Conservation (phyloP, 345 rosid genomes). For the Pseudoturritis turrita region DNA sequence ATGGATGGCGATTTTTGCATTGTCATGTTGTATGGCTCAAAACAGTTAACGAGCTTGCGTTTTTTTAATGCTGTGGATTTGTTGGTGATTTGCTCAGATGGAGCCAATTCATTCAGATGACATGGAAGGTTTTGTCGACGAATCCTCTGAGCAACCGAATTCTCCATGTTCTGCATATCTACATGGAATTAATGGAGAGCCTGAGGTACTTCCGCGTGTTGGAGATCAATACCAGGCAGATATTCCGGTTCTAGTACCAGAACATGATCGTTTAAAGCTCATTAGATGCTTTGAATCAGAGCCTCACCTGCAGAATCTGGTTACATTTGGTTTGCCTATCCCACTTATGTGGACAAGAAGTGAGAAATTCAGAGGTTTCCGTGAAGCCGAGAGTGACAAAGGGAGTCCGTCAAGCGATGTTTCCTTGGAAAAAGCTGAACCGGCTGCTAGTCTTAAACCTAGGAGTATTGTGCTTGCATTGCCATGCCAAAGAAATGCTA, state of each 20-base stretch:
- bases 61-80: not conserved
- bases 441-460: not conserved
- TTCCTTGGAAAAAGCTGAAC: not conserved
- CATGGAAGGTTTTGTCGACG: constrained; percentile 36
- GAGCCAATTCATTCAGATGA: constrained; percentile 29
- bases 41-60: not conserved
- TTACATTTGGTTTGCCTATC: constrained; percentile 37
- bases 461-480: constrained; percentile 33
- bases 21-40: not conserved
- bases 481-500: constrained; percentile 30
- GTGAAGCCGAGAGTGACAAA: constrained; percentile 25
- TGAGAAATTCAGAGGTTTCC: constrained; percentile 37
- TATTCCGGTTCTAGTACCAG: constrained; percentile 36
- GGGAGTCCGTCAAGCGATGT: not conserved
- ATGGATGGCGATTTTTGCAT: not conserved
- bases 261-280: constrained; percentile 29
- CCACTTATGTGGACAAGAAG: constrained; percentile 52
- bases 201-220: constrained; percentile 44
- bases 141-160: constrained; percentile 24
- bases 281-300: constrained; percentile 13
- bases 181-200: constrained; percentile 42
- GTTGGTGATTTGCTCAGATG: constrained; percentile 31
- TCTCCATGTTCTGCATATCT: constrained; percentile 31
- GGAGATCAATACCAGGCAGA: constrained; percentile 59
- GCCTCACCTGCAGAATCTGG: constrained; percentile 1